phyloP scores from a whole-genome alignment of 208 protist species.

The Acanthamoeba sp. region DNA sequence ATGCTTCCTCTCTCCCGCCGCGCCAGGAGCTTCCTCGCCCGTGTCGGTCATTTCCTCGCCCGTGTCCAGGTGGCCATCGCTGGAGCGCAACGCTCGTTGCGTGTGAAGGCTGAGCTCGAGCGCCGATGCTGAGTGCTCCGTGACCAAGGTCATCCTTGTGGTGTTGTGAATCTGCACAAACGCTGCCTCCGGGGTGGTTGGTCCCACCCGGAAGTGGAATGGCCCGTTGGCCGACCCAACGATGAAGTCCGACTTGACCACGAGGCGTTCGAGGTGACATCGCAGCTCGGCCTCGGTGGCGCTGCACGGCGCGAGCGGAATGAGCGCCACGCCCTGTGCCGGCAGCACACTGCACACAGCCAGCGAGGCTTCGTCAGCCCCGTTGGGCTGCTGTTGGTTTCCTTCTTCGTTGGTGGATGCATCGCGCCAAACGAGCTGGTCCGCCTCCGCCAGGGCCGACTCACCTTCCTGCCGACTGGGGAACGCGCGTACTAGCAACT shows the following conservation, averaged over 20 bases:
- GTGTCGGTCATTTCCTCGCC: not conserved
- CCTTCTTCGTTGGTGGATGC: not conserved
- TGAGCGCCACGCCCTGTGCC: not conserved
- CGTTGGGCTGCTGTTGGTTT: not conserved
- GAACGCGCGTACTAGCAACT: not conserved
- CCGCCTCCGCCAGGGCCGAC: not conserved
- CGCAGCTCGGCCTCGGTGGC: conserved; percentile 20
- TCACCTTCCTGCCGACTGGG: not conserved
- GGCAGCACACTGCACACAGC: not conserved
- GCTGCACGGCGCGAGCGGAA: not conserved
- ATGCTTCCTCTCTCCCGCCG: not conserved
- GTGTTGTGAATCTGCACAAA: conserved; percentile 7
- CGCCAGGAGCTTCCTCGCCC: not conserved
- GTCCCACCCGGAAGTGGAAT: not conserved
- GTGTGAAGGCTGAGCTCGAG: not conserved
- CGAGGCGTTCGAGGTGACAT: not conserved
- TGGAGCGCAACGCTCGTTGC: not conserved
- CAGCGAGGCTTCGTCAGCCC: not conserved
- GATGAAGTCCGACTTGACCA: conserved; percentile 15
- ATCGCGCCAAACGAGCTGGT: conserved; percentile 9
- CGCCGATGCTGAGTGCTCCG: not conserved
- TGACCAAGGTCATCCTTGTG: not conserved
- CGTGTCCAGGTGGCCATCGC: not conserved
- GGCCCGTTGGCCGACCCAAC: not conserved
- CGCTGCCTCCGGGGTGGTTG: not conserved